These are phyloP conservation scores for Kokia cookei DNA, from an alignment of 441 rosid genomes.

Conservation along the genomic window DNA sequence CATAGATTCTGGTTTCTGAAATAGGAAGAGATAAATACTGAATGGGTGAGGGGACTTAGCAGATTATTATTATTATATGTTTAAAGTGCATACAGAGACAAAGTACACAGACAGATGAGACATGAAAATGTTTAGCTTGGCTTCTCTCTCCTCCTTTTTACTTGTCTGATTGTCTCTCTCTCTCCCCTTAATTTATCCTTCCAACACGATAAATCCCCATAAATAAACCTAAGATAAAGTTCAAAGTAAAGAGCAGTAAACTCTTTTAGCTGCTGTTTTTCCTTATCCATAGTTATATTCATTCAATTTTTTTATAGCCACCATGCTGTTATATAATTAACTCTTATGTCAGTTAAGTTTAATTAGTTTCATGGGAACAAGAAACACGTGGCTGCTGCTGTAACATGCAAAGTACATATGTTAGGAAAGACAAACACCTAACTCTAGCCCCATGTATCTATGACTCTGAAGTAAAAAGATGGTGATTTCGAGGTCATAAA, in stretches of 20 bases:
- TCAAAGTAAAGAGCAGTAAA: background rate
- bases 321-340: background rate
- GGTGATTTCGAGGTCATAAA: background rate
- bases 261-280: background rate
- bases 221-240: background rate
- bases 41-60: slow-evolving; percentile 14
- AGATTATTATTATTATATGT: slow-evolving; percentile 3
- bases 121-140: slow-evolving; percentile 41
- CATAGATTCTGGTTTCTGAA: slow-evolving; percentile 35
- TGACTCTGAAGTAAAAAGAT: background rate
- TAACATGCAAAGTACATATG: background rate
- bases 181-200: background rate
- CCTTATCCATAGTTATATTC: background rate
- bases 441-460: slow-evolving; percentile 9
- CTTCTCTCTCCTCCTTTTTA: slow-evolving; percentile 9
- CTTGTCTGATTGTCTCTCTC: slow-evolving; percentile 3
- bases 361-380: background rate
- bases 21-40: slow-evolving; percentile 20
- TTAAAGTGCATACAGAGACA: slow-evolving; percentile 14
- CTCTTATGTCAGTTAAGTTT: background rate
- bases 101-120: slow-evolving; percentile 33
- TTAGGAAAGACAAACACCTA: background rate
- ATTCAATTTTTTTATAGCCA: background rate
- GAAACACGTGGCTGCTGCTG: background rate
- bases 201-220: slow-evolving; percentile 21